These are phyloP conservation scores for Lycium barbarum DNA, from an alignment of 257 asterid genomes.

Conservation along the genomic window DNA sequence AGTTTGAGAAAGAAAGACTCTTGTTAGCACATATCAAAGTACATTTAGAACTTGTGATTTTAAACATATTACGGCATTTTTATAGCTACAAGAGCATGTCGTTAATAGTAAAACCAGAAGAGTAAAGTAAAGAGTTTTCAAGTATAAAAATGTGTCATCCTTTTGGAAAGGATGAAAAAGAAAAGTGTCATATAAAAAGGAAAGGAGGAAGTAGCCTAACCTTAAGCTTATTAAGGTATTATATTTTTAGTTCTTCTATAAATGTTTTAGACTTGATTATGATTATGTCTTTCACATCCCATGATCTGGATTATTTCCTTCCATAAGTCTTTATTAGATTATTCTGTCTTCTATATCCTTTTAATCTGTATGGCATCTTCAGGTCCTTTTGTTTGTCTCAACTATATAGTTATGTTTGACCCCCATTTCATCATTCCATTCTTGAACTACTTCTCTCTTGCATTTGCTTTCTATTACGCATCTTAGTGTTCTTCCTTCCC, in stretches of 20 bases:
- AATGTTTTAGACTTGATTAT: neutral
- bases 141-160: neutral
- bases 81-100: neutral
- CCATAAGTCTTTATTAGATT: neutral
- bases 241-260: neutral
- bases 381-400: neutral
- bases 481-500: neutral
- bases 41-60: neutral
- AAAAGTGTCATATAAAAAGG: neutral
- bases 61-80: neutral
- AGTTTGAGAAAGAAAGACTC: neutral
- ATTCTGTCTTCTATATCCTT: neutral
- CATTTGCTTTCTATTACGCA: neutral
- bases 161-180: neutral
- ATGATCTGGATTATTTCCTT: neutral
- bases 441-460: neutral
- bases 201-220: neutral
- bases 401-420: neutral
- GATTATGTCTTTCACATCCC: neutral
- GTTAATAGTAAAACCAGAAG: neutral
- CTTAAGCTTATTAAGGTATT: neutral
- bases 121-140: neutral
- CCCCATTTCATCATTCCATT: neutral
- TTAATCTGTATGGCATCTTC: neutral
- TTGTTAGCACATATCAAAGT: neutral